Percentiles rank a stretch among this genome's conserved stretches.
These are phyloP conservation scores for Thuja plicata DNA, from an alignment of 83 land plant genomes.

Conservation along the genomic window DNA sequence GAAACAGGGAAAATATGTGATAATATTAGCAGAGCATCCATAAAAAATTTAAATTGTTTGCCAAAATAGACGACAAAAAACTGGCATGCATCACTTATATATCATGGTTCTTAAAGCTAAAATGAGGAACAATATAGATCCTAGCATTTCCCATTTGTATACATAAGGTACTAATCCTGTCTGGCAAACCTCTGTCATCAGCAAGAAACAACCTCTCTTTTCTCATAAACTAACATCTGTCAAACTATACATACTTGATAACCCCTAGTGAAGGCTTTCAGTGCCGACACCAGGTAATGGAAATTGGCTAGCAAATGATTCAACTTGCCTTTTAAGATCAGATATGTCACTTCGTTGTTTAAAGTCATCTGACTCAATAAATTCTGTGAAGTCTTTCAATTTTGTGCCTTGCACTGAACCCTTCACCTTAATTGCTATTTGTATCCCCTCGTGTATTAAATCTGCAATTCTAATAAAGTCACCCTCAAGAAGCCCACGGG, in stretches of 20 bases:
- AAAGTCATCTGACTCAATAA: slow-evolving; percentile 39
- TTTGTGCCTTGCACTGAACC: slow-evolving; percentile 35
- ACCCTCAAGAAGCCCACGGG: slow-evolving; percentile 73
- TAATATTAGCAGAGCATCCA: neutral
- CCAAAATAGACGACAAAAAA: neutral
- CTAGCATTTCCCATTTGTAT: neutral
- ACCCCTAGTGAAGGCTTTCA: slow-evolving; percentile 2
- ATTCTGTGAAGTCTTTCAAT: slow-evolving; percentile 61
- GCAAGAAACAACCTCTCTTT: neutral
- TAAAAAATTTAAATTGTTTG: neutral
- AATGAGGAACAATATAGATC: neutral
- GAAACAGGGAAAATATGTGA: neutral
- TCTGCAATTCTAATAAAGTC: slow-evolving; percentile 79
- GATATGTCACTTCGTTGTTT: slow-evolving; percentile 22
- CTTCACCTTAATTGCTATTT: slow-evolving; percentile 68
- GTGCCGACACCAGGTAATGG: slow-evolving; percentile 56
- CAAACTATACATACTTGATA: neutral
- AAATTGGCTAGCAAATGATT: slow-evolving; percentile 46
- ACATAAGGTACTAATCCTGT: neutral
- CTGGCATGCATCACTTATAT: neutral
- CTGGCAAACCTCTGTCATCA: neutral
- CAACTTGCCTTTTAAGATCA: slow-evolving; percentile 48
- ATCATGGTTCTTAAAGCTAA: neutral
- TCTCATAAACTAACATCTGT: neutral
- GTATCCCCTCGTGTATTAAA: slow-evolving; percentile 83